Conservation (phyloP, 495 filamentous ascomycete species). For the Podospora pseudopauciseta region DNA sequence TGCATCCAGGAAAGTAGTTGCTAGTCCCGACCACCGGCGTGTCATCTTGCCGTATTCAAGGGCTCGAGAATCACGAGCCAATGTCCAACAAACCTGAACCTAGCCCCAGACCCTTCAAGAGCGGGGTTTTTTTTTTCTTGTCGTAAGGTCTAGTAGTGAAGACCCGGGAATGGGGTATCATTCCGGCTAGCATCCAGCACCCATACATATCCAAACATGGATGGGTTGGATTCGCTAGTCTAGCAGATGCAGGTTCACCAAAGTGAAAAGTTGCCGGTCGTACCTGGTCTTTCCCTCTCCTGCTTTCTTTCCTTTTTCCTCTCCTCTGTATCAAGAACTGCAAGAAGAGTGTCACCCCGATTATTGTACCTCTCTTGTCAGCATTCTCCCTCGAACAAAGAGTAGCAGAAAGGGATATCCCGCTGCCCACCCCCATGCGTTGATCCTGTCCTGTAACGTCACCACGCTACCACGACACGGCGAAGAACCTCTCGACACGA, state of each 20-base stretch:
- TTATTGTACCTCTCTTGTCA: neutral
- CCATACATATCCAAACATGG: neutral
- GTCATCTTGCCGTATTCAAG: neutral
- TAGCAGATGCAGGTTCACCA: neutral
- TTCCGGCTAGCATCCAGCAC: neutral
- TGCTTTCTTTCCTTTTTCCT: neutral
- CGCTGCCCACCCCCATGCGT: constrained; percentile 4
- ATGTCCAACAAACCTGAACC: neutral
- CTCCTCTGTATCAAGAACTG: neutral
- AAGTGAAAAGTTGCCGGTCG: neutral
- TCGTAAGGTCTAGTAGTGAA: neutral
- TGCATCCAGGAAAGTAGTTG: neutral
- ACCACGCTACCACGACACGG: constrained; percentile 11
- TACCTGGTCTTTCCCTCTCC: neutral
- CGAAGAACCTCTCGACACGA: neutral
- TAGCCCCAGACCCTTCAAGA: neutral
- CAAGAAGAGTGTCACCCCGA: neutral
- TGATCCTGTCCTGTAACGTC: constrained; percentile 13
- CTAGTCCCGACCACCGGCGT: neutral
- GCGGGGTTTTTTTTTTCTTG: neutral
- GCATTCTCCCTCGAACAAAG: neutral
- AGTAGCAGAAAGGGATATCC: neutral
- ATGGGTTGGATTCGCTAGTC: neutral
- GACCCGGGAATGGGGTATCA: constrained; percentile 4
- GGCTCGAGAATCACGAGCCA: neutral